Evolutionary conservation across 1,139 yeast species (phyloP).

Genomic region (Hemisphaericaspora lyxosophila): DNA sequence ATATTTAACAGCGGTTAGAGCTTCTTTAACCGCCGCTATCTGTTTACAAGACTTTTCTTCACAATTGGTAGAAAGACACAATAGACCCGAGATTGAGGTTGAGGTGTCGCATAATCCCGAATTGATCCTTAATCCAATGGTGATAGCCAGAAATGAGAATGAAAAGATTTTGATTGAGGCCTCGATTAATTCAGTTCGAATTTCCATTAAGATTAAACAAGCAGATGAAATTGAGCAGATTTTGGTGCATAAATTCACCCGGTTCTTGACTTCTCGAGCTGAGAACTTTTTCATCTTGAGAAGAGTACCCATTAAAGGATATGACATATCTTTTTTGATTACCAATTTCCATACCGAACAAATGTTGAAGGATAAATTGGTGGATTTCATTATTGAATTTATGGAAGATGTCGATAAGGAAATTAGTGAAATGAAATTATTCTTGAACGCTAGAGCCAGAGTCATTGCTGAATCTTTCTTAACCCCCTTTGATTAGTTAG

Average conservation of each 20-base stretch:
- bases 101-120: slow-evolving; percentile 64
- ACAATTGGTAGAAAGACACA: slow-evolving; percentile 94
- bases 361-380: slow-evolving; percentile 92
- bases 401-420: slow-evolving; percentile 99
- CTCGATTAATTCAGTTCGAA: slow-evolving; percentile 84
- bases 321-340: slow-evolving; percentile 88
- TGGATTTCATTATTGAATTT: slow-evolving; percentile 94
- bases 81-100: slow-evolving; percentile 94
- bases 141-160: slow-evolving; percentile 89
- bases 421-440: slow-evolving; percentile 96
- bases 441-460: slow-evolving; percentile 95
- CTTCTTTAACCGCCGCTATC: slow-evolving; percentile 92
- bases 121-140: slow-evolving; percentile 84
- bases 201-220: slow-evolving; percentile 89
- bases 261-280: slow-evolving; percentile 93
- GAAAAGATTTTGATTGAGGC: slow-evolving; percentile 93
- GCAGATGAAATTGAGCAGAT: slow-evolving; percentile 97
- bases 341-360: slow-evolving; percentile 95
- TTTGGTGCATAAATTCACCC: slow-evolving; percentile 87
- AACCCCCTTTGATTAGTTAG: slow-evolving; percentile 70
- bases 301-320: slow-evolving; percentile 87
- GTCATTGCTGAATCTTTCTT: slow-evolving; percentile 95
- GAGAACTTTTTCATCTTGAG: slow-evolving; percentile 90
- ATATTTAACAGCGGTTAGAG: slow-evolving; percentile 88
- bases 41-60: slow-evolving; percentile 94